phyloP scores from a whole-genome alignment of 2,329 filamentous ascomycete species.

The Hirsutella rhossiliensis region DNA sequence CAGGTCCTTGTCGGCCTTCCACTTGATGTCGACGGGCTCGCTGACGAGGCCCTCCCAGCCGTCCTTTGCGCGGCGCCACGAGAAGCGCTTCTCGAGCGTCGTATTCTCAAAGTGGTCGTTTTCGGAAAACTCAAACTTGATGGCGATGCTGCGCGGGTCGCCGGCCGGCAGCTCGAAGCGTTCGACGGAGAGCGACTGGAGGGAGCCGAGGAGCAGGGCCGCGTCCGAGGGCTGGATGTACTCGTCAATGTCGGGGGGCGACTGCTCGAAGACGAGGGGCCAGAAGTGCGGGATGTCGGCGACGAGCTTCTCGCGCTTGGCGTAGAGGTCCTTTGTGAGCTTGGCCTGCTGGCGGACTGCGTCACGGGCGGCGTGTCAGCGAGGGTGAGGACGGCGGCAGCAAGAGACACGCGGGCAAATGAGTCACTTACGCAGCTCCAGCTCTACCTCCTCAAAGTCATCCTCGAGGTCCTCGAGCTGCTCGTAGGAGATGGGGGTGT shows the following conservation, averaged over 20 bases:
- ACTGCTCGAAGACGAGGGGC: slow-evolving; percentile 84
- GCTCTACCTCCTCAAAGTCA: slow-evolving; percentile 74
- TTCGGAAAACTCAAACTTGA: slow-evolving; percentile 66
- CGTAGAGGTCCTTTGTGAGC: slow-evolving; percentile 59
- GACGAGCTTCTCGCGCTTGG: slow-evolving; percentile 60
- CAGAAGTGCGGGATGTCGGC: slow-evolving; percentile 78
- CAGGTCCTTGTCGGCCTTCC: slow-evolving; percentile 72
- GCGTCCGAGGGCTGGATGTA: slow-evolving; percentile 76
- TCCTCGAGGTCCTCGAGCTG: slow-evolving; percentile 69
- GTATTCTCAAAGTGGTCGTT: slow-evolving; percentile 76
- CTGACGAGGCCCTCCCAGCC: slow-evolving; percentile 69
- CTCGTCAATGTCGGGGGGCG: slow-evolving; percentile 75
- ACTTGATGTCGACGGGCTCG: slow-evolving; percentile 78
- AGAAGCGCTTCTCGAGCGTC: slow-evolving; percentile 83
- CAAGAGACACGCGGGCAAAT: no score
- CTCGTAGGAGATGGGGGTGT: slow-evolving; percentile 50
- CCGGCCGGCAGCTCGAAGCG: slow-evolving; percentile 70
- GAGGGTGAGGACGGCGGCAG: no score
- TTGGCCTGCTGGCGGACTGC: slow-evolving; percentile 62
- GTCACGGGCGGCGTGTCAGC: background rate
- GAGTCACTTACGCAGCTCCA: slow-evolving; percentile 61
- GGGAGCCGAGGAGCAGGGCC: slow-evolving; percentile 53
- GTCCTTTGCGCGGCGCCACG: slow-evolving; percentile 59
- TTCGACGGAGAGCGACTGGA: slow-evolving; percentile 59
- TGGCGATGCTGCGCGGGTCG: slow-evolving; percentile 67